Evolutionary conservation across 371 early-diverging fungal species (phyloP).

Genomic region (Rhizopus sp.): DNA sequence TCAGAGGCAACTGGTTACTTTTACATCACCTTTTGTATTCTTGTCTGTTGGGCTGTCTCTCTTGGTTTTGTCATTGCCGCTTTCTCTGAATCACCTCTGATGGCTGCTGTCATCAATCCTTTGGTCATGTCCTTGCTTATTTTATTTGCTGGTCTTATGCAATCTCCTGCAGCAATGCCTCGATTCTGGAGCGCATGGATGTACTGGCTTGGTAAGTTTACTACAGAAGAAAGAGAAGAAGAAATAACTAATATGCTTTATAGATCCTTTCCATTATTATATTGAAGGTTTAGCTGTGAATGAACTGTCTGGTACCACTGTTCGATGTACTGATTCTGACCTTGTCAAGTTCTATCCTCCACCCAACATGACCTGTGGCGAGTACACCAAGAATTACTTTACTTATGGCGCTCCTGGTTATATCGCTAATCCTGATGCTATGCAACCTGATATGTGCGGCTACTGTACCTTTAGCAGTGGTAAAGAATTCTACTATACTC

Average conservation of each 20-base stretch:
- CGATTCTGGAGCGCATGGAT: slow-evolving; percentile 77
- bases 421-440: slow-evolving; percentile 51
- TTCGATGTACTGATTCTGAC: slow-evolving; percentile 56
- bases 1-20: slow-evolving; percentile 61
- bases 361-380: slow-evolving; percentile 61
- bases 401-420: slow-evolving; percentile 53
- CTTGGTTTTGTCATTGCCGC: slow-evolving; percentile 60
- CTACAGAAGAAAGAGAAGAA: no score
- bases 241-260: slow-evolving; percentile 9
- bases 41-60: slow-evolving; percentile 65
- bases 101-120: slow-evolving; percentile 74
- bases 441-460: slow-evolving; percentile 46
- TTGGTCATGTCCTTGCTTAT: slow-evolving; percentile 70
- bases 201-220: slow-evolving; percentile 54
- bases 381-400: slow-evolving; percentile 61
- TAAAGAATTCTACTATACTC: slow-evolving; percentile 45
- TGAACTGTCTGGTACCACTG: slow-evolving; percentile 55
- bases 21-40: slow-evolving; percentile 59
- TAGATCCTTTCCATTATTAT: slow-evolving; percentile 70
- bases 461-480: slow-evolving; percentile 62
- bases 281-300: slow-evolving; percentile 76
- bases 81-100: slow-evolving; percentile 53
- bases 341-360: slow-evolving; percentile 58
- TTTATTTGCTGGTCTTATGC: slow-evolving; percentile 74
- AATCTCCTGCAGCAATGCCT: slow-evolving; percentile 67